A percentile compares a stretch with the other conserved stretches of the same genome.
phyloP scores from a whole-genome alignment of 495 filamentous ascomycete species.

The Immersiella caudata region DNA sequence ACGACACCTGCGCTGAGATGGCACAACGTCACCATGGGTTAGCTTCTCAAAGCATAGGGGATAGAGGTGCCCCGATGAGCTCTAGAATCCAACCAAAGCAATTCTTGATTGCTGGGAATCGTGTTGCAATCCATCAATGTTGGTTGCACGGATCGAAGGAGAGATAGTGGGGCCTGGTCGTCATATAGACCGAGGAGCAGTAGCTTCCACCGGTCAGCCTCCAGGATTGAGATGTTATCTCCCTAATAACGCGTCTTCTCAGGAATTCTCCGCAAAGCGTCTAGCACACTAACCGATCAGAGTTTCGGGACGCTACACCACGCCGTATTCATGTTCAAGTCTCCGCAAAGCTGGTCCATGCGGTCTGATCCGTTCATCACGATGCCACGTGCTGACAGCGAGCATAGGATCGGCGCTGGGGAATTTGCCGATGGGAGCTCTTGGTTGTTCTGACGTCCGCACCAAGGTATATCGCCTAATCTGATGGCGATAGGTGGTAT shows the following conservation, averaged over 20 bases:
- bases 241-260: neutral
- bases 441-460: slow-evolving; percentile 2
- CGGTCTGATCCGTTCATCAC: slow-evolving; percentile 2
- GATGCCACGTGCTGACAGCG: slow-evolving; percentile 14
- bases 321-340: neutral
- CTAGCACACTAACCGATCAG: neutral
- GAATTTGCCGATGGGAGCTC: neutral
- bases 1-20: no score
- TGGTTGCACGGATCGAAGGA: neutral
- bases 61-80: neutral
- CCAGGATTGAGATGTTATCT: neutral
- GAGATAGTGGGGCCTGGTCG: neutral
- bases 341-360: neutral
- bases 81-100: neutral
- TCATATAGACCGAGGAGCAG: neutral
- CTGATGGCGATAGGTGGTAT: slow-evolving; percentile 4
- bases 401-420: slow-evolving; percentile 10
- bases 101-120: neutral
- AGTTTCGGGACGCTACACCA: neutral
- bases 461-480: neutral
- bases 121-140: neutral
- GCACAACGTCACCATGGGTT: no score
- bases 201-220: neutral
- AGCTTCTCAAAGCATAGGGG: no score
- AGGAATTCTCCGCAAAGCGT: neutral